Base-by-base conservation (phyloP, 2,329 filamentous ascomycete species). In the Pyrenochaeta sp. region DNA sequence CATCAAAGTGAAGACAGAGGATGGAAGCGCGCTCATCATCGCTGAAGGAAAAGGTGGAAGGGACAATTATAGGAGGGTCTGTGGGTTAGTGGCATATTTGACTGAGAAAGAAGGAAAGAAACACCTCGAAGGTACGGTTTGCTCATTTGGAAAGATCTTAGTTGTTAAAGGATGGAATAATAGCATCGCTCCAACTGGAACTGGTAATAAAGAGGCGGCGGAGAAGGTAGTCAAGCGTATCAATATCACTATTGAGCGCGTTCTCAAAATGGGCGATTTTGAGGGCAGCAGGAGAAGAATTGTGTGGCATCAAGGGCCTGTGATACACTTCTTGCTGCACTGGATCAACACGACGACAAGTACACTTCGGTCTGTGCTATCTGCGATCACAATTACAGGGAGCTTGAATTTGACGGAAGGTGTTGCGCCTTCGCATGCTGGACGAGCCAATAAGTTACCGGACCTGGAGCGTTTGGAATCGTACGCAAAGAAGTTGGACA, bases 231-330 rank as follows among this genome's bases (percentile, higher is more conserved):
- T 71, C 2, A 64, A 67, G 46, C 62, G 73, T 19, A 64, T 77
- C 40, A 70, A 67, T 27, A 66, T 48, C 1, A 45, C 66, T 13
- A 59, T 76, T 13, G 59, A 71, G 37, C 67, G 66, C 8, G 56
- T 65, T 4, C 48, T 72, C 37, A 56, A 64, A 15, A 54, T 61
- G 45, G 56, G 64, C 15, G 57, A 37, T 3, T 61, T 62, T 22
- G 13, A 39, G 9, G 44, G 52, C 19, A 34, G 56, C 39, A 49
- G 59, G 37, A 64, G 59, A 15, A 71, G 68, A 32, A 54, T 77
- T 5, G 58, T 74, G 12, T 77, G 74, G 74, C 74, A 77, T 44
- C 72, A 77, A n/a, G 71, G 72, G 5, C 59, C 73, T 5, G 61
- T 70, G 2, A 30, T 77, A 15, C 65, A 64, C 6, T 70, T 72